Conservation (phyloP, 257 asterid genomes). For the Capsicum baccatum region DNA sequence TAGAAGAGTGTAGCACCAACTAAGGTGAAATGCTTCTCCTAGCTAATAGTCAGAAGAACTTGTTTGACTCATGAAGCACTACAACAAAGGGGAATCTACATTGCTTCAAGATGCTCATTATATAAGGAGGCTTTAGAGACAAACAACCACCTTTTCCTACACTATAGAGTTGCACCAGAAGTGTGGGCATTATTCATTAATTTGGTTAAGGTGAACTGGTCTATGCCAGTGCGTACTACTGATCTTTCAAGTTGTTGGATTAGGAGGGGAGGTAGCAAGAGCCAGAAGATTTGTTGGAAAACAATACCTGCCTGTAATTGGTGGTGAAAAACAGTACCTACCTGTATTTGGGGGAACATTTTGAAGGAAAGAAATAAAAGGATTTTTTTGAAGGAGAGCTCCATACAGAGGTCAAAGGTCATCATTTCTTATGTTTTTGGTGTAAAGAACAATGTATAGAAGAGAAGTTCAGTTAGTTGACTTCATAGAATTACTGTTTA, state of each 20-base stretch:
- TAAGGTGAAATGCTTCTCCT: neutral
- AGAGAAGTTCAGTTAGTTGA: neutral
- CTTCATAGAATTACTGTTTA: neutral
- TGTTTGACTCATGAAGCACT: neutral
- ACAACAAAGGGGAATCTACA: neutral
- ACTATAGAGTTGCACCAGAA: neutral
- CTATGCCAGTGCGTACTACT: neutral
- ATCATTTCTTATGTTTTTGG: neutral
- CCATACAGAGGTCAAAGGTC: neutral
- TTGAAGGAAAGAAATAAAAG: neutral
- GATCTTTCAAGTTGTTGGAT: neutral
- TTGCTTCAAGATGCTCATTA: slow-evolving; percentile 7
- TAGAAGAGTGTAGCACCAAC: neutral
- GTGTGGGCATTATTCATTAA: neutral
- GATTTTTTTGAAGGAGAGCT: neutral
- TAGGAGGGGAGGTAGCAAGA: neutral
- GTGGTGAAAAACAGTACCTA: neutral
- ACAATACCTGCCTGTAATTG: neutral
- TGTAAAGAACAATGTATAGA: neutral
- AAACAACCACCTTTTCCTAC: slow-evolving; percentile 5
- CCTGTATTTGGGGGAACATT: neutral
- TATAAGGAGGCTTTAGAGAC: slow-evolving; percentile 3
- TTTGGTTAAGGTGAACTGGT: slow-evolving; percentile 1
- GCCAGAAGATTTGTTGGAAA: neutral
- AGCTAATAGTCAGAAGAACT: neutral